These are phyloP conservation scores for Piper betle DNA, from an alignment of 164 flowering plant genomes.

Conservation along the genomic window DNA sequence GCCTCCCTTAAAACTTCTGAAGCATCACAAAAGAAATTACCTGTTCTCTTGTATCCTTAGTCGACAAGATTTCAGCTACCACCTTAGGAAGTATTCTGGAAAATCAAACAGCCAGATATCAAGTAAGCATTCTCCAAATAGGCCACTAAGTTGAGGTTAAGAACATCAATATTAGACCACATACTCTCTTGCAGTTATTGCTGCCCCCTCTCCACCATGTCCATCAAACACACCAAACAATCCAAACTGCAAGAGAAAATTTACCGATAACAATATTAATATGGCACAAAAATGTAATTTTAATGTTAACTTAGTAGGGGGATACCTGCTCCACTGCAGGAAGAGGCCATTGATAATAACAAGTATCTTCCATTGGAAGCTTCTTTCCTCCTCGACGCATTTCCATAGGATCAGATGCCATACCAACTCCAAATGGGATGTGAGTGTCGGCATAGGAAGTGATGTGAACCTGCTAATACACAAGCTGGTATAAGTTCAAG, in stretches of 20 bases:
- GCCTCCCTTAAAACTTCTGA: slow-evolving; percentile 87
- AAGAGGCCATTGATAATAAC: slow-evolving; percentile 87
- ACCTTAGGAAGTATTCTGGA: slow-evolving; percentile 62
- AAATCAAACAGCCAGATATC: not conserved
- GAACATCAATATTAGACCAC: slow-evolving; percentile 11
- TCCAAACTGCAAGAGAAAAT: slow-evolving; percentile 62
- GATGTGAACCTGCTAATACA: slow-evolving; percentile 50
- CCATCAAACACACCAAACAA: slow-evolving; percentile 95
- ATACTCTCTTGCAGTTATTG: slow-evolving; percentile 81
- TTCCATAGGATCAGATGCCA: slow-evolving; percentile 96
- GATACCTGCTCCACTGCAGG: slow-evolving; percentile 69
- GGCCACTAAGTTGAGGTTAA: not conserved
- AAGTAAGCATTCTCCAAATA: not conserved
- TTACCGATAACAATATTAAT: not conserved
- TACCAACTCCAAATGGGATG: slow-evolving; percentile 67
- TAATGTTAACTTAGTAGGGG: not conserved
- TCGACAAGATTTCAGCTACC: slow-evolving; percentile 51
- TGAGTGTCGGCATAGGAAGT: slow-evolving; percentile 25
- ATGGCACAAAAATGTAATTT: not conserved
- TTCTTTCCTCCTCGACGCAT: slow-evolving; percentile 83
- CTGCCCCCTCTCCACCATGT: slow-evolving; percentile 91
- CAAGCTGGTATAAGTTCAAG: not conserved
- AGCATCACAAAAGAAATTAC: slow-evolving; percentile 65
- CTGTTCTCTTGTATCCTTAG: slow-evolving; percentile 43
- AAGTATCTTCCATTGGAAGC: slow-evolving; percentile 94